Conservation (phyloP, 768 basidiomycete genomes). For the Trametes elegans region DNA sequence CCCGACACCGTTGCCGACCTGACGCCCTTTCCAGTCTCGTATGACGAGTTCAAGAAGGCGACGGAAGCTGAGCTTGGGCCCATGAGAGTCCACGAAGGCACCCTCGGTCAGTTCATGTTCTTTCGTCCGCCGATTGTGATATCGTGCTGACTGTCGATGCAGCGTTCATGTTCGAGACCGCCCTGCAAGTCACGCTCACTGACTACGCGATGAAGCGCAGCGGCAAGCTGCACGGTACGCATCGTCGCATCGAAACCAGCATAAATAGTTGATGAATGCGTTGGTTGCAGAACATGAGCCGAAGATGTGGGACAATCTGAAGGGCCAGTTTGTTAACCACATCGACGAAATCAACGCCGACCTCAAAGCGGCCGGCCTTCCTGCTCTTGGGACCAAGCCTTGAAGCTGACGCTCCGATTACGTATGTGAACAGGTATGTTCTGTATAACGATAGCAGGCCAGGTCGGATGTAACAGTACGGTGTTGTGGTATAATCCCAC, state of each 20-base stretch:
- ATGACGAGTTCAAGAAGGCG: constrained; percentile 59
- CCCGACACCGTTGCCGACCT: no score
- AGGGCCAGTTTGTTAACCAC: constrained; percentile 56
- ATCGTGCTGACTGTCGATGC: not conserved
- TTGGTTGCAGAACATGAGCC: constrained; percentile 53
- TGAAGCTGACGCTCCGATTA: not conserved
- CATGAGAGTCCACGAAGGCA: constrained; percentile 49
- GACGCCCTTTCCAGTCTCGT: constrained; percentile 57
- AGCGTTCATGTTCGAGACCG: constrained; percentile 67
- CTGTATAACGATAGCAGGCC: no score
- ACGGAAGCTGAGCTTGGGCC: constrained; percentile 51
- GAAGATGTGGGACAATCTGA: constrained; percentile 64
- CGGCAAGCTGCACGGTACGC: constrained; percentile 56
- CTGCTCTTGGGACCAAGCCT: constrained; percentile 11
- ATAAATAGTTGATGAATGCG: not conserved
- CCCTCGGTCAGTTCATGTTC: constrained; percentile 41
- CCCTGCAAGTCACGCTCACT: constrained; percentile 60
- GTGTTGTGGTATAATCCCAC: no score
- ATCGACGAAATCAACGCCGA: constrained; percentile 49
- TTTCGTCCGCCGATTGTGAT: not conserved
- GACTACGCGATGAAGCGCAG: constrained; percentile 61
- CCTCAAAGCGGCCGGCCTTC: constrained; percentile 24
- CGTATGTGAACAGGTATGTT: no score
- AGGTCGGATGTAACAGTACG: no score
- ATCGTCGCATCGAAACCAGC: not conserved